Evolutionary conservation across 1,284 basidiomycete species (phyloP), one percentile per base, ranked within the genome.

Genomic region (Volvariella volvacea): DNA sequence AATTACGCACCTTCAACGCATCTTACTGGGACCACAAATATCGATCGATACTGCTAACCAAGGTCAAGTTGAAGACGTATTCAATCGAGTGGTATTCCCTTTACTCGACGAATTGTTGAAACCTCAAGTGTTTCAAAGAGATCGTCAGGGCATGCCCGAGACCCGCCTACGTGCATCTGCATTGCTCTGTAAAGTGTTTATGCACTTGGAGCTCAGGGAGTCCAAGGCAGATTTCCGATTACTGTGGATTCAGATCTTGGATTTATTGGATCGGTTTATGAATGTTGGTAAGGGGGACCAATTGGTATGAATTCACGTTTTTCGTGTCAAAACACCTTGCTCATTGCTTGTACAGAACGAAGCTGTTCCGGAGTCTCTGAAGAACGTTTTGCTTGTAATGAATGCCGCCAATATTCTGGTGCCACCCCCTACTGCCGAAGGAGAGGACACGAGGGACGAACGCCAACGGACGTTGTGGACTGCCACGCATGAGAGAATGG

Each of bases 321-420:
- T 30, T 28, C 21, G 3, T 28, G 31, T 14, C 22, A 21, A 7
- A 10, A 17, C 22, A 41, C 8, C 41, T 42, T n/a, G n/a, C 25
- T 44, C 40, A 12, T 19, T 19, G 43, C 25, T 20, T 14, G 19
- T 3, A 14, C 41, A 94, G 92, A 84, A 87, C 57, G 95, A 99
- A 62, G 93, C 94, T 0, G 78, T 97, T 21, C 91, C 90, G 0
- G 96, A 99, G 65, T 94, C 92, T 4, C 74, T 99, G 53, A 99
- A 99, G 68, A 99, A 99, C 61, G 89, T 97, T 25, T 67, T 99
- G 19, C 76, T 99, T 42, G 96, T 99, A 37, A 95, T 99, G 92
- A 84, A 94, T 57, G 88, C 92, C 1, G 84, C 85, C 0, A 76
- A 78, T 3, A 80, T 95, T 44, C 76, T 98, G 16, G 73, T 92